phyloP scores from a whole-genome alignment of 2,329 filamentous ascomycete species.

The Plenodomus lindquistii region DNA sequence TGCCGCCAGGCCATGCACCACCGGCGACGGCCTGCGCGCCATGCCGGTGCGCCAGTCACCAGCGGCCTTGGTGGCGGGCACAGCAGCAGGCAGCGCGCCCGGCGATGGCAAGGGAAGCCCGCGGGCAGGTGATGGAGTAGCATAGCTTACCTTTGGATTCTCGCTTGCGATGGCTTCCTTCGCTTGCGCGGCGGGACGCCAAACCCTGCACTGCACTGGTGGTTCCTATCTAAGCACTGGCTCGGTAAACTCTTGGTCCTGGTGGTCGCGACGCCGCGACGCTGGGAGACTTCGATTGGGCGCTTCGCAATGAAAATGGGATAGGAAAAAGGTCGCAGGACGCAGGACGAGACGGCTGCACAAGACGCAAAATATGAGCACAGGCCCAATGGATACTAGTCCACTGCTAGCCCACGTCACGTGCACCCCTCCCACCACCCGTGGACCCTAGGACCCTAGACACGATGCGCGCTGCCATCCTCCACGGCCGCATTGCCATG shows the following conservation, averaged over 20 bases:
- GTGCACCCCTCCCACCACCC: too few species aligned
- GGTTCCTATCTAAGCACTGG: neutral
- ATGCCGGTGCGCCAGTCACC: neutral
- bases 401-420: constrained; percentile 4
- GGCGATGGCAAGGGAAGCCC: too few species aligned
- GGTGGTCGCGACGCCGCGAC: neutral
- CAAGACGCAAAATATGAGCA: too few species aligned
- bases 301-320: too few species aligned
- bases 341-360: neutral
- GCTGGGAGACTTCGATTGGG: too few species aligned
- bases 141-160: neutral
- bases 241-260: neutral
- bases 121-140: too few species aligned
- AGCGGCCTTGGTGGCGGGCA: too few species aligned
- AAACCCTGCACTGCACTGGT: neutral
- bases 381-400: neutral
- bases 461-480: constrained; percentile 5
- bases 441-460: too few species aligned
- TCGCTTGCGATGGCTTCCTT: neutral
- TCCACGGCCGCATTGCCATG: constrained; percentile 7
- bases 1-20: neutral
- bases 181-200: neutral
- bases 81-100: neutral
- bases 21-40: neutral
- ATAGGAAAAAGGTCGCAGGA: too few species aligned